These are phyloP conservation scores for Nelumbo lutea DNA, from an alignment of 164 flowering plant species.

Conservation along the genomic window DNA sequence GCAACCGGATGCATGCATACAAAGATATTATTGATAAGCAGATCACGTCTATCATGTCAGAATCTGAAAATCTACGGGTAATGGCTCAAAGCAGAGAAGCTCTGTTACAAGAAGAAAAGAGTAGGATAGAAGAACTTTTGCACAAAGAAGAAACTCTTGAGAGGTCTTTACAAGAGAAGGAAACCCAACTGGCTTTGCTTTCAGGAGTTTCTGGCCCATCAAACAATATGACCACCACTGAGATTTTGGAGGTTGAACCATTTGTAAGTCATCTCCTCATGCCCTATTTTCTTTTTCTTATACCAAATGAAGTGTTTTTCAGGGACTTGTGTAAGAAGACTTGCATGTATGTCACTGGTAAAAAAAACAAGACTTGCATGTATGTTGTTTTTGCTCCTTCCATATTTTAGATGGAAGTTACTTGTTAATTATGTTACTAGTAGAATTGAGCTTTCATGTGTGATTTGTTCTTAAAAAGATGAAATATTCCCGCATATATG, in stretches of 20 bases:
- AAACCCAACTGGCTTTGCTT: conserved; percentile 49
- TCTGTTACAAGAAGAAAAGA: conserved; percentile 56
- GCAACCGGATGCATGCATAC: conserved; percentile 25
- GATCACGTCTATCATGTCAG: conserved; percentile 47
- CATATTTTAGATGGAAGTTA: not conserved
- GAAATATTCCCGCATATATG: not conserved
- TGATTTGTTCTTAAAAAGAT: not conserved
- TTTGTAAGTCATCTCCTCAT: conserved; percentile 41
- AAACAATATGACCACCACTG: conserved; percentile 32
- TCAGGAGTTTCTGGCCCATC: conserved; percentile 37
- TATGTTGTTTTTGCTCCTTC: not conserved
- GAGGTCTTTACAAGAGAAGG: conserved; percentile 63
- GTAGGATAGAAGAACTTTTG: conserved; percentile 54
- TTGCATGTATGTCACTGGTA: not conserved
- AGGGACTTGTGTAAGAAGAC: not conserved
- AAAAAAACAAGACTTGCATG: no score
- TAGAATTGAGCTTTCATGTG: not conserved
- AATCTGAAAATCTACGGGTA: conserved; percentile 49
- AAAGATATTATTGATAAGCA: conserved; percentile 54
- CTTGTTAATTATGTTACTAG: not conserved
- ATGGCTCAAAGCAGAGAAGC: conserved; percentile 53
- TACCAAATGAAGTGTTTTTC: not conserved
- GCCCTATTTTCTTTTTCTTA: not conserved
- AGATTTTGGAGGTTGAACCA: conserved; percentile 73
- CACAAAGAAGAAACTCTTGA: conserved; percentile 50